Base-by-base conservation (phyloP, 805 yeast genomes). In the Candida gorgasii region DNA sequence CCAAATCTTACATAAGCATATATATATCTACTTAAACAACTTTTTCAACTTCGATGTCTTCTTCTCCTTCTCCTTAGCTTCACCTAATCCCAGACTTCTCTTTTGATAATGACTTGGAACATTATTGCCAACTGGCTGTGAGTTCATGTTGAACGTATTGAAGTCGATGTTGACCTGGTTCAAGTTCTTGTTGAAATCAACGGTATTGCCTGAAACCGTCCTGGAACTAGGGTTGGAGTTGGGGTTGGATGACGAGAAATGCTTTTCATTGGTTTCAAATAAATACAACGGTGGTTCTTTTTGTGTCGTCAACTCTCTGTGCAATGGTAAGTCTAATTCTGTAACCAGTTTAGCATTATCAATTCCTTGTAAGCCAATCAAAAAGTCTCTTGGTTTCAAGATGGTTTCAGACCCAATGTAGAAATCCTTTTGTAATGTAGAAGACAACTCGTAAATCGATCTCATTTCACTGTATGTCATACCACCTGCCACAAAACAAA, bases 401-500 rank as follows among this genome's bases (percentile, higher is more conserved):
- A 88, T 62, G 40, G 84, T 80, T 58, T 86, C 95, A 11, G 90
- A 80, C 0, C 98, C 98, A 44, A 92, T 65, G 46, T 84, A 79
- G 13, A 93, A 76, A 47, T 89, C 96, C 57, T 80, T 83, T 54
- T 84, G 79, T 44, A 79, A 71, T 34, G 73, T 61, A 13, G 67
- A 62, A 7, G 88, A 76, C 36, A 89, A 71, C 48, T 87, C 92
- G 52, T 86, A 83, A 3, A 83, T 81, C 9, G 87, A 75, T 48
- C 92, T 76, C 20, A 85, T 67, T 61, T 93, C 99, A 2, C 90
- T 77, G 50, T 84, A 79, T 0, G 98, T 88, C 15, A 86, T 63
- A 7, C 98, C 99, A 16, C 99, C 99, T 1, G 95, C 84, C 19
- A 89, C 76, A 56, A 81, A 93, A 43, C 89, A 78, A 50, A 90